These are phyloP conservation scores for Colletotrichum sp. DNA, from an alignment of 2,329 filamentous ascomycete species.

Conservation along the genomic window DNA sequence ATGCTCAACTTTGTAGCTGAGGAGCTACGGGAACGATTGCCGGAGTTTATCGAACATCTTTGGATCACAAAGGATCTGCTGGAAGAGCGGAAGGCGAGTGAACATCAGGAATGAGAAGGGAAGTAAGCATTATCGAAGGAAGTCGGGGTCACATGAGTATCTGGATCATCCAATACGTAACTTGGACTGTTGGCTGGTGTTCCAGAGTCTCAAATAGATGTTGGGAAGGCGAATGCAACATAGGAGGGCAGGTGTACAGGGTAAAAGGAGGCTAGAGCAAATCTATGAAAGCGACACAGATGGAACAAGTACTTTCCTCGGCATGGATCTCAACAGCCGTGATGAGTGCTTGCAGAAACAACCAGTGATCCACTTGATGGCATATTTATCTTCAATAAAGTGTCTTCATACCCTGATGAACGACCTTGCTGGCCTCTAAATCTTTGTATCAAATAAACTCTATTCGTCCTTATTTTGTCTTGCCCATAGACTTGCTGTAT, in stretches of 20 bases:
- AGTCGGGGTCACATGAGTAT: no score
- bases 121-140: no score
- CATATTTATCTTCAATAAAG: neutral
- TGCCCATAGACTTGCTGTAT: neutral
- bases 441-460: neutral
- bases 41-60: neutral
- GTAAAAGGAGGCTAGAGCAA: neutral
- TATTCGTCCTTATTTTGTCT: neutral
- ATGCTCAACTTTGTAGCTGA: neutral
- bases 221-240: neutral
- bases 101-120: no score
- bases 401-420: neutral
- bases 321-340: neutral
- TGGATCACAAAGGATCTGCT: neutral
- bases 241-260: neutral
- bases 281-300: neutral
- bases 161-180: no score
- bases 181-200: neutral
- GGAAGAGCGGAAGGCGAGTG: neutral
- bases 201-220: fast-evolving
- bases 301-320: neutral
- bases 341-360: neutral
- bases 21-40: neutral
- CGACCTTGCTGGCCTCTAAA: neutral
- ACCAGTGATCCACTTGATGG: neutral